Evolutionary conservation across 805 yeast species (phyloP), one percentile per base, ranked within the genome.

Genomic region (Candida dendrica): DNA sequence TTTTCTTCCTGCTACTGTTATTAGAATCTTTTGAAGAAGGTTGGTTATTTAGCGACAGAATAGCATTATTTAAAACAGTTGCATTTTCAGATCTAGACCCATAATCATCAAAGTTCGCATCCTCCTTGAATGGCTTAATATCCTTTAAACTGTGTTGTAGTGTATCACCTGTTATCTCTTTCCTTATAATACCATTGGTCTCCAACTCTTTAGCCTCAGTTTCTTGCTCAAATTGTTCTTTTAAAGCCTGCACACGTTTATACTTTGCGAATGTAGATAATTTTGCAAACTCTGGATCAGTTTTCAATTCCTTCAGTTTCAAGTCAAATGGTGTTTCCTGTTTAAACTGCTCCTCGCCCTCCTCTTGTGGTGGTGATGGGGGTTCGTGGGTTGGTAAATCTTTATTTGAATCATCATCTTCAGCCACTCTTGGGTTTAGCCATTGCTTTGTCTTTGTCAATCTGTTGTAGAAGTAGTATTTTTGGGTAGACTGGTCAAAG

Each of bases 231-330:
- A 38, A 22, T 22, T 35, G 13, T 18, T 24, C 36, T 32, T 41
- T 46, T 30, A 43, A 31, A 3, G 29, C 30, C 17, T 43, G 41
- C 7, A 44, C 49, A 9, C 27, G 37, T 17, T 40, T 32, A 31
- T 46, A 46, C 30, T 46, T 46, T n/a, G 38, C 47, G 34, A 22
- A 46, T 3, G 45, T 43, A 3, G 49, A 38, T 24, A 46, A 29
- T n/a, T 37, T 38, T 5, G 15, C 19, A 31, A 46, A 46, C 7
- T 43, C 47, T 6, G 30, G 19, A 26, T 46, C 43, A 14, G 41
- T 24, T 31, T 38, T 38, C 34, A 46, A 16, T n/a, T 24, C 24
- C 20, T 27, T 34, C 3, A 46, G 20, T 3, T 32, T 26, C 16
- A 9, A 35, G 3, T 29, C 29, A 29, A 38, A 39, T 5, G 32